phyloP scores from a whole-genome alignment of 2,329 filamentous ascomycete species.

The Aspergillus floridensis region DNA sequence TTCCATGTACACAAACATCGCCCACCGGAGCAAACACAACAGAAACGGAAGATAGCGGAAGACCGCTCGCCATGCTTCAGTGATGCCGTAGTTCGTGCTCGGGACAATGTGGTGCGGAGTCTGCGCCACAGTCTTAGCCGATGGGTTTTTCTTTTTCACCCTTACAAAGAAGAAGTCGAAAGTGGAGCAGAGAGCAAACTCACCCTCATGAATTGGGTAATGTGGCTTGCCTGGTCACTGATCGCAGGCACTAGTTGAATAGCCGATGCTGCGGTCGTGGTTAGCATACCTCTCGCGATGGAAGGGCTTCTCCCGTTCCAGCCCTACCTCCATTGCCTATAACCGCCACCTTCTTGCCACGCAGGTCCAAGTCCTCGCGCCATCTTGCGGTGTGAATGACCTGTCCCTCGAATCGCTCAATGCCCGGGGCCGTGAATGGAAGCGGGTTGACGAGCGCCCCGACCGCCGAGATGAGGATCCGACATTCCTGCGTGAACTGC shows the following conservation, averaged over 20 bases:
- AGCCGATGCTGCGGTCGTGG: slow-evolving; percentile 3
- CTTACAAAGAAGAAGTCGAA: not conserved
- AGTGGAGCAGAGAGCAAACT: not conserved
- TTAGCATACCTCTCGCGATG: not conserved
- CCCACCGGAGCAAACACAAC: slow-evolving; percentile 5
- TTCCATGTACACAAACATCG: slow-evolving; percentile 10
- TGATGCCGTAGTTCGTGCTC: slow-evolving; percentile 9
- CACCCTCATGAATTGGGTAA: slow-evolving; percentile 13
- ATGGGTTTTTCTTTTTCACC: too few species aligned
- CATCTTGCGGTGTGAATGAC: slow-evolving; percentile 12
- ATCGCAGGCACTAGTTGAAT: slow-evolving; percentile 11
- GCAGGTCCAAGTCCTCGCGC: slow-evolving; percentile 9
- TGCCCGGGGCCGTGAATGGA: slow-evolving; percentile 2
- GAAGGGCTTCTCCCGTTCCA: too few species aligned
- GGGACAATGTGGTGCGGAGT: slow-evolving; percentile 11
- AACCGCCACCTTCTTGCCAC: slow-evolving; percentile 10
- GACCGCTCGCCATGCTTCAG: slow-evolving; percentile 4
- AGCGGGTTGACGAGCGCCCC: slow-evolving; percentile 9
- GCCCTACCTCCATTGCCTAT: slow-evolving; percentile 12
- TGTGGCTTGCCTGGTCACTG: not conserved
- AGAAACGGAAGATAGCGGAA: slow-evolving; percentile 8
- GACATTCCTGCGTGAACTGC: slow-evolving; percentile 9
- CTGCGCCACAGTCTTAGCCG: not conserved
- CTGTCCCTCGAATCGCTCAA: slow-evolving; percentile 4
- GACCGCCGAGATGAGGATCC: slow-evolving; percentile 10